Conservation (phyloP, 192 early-diverging fungal genomes). For the Haplosporangium gracile region DNA sequence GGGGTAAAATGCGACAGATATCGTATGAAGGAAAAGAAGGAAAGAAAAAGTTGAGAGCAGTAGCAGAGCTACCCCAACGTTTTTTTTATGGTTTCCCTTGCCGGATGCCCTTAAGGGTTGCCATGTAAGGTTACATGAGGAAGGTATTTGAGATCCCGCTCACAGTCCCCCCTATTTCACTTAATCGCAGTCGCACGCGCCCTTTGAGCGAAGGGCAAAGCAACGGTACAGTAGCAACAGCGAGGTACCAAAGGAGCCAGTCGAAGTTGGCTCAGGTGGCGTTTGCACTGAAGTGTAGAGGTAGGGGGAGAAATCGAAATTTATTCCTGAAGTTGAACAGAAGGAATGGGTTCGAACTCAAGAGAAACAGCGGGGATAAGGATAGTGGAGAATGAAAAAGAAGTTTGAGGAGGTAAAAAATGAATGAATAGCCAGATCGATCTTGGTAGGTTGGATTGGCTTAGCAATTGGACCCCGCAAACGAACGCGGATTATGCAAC, state of each 20-base stretch:
- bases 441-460: background rate
- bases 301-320: background rate
- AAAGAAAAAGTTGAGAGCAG: background rate
- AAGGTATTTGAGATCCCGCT: background rate
- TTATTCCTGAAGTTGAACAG: background rate
- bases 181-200: background rate
- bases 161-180: background rate
- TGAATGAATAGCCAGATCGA: background rate
- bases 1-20: background rate
- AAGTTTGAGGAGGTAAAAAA: background rate
- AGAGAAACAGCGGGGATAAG: background rate
- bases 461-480: background rate
- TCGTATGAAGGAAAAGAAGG: background rate
- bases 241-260: background rate
- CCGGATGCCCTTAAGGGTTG: background rate
- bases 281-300: background rate
- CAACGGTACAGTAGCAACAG: background rate
- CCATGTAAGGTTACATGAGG: background rate
- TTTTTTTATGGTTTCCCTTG: background rate
- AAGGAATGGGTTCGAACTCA: background rate
- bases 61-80: constrained; percentile 4
- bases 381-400: background rate
- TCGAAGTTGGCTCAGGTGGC: background rate
- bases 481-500: background rate
- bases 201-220: background rate